These are phyloP conservation scores for Fusarium paranaense DNA, from an alignment of 2,329 filamentous ascomycete genomes.

Conservation along the genomic window DNA sequence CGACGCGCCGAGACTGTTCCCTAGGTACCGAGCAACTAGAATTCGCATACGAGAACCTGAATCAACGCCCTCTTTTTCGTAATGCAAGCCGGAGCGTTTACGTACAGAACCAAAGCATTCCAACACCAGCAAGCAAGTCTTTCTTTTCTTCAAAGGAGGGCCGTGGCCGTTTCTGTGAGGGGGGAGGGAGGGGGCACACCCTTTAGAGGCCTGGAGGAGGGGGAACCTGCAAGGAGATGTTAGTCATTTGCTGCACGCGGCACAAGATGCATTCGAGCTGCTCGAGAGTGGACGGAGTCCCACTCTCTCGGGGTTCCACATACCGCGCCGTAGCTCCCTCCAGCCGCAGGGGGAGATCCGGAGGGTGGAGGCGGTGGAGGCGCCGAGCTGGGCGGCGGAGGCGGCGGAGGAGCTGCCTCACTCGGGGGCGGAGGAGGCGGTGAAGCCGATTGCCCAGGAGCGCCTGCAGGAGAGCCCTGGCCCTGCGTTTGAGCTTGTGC, in stretches of 20 bases:
- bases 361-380: constrained; percentile 61
- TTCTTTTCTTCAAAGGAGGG: constrained; percentile 5
- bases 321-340: constrained; percentile 73
- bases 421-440: constrained; percentile 70
- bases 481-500: constrained; percentile 58
- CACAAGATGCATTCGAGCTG: background rate
- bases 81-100: constrained; percentile 37
- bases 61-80: constrained; percentile 34
- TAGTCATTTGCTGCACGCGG: constrained; percentile 15
- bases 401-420: constrained; percentile 73
- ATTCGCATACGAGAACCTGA: constrained; percentile 33
- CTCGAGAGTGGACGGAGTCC: background rate
- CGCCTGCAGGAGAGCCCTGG: constrained; percentile 54
- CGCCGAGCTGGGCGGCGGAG: constrained; percentile 65
- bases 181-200: background rate
- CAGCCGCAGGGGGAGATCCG: constrained; percentile 60
- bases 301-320: constrained; percentile 44
- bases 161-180: background rate
- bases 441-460: constrained; percentile 59
- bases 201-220: constrained; percentile 66
- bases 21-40: constrained; percentile 27
- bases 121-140: constrained; percentile 11
- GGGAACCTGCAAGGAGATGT: constrained; percentile 57
- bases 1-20: constrained; percentile 21
- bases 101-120: constrained; percentile 34